Evolutionary conservation across 1,284 basidiomycete species (phyloP).

Genomic region (Irpex lacteus): DNA sequence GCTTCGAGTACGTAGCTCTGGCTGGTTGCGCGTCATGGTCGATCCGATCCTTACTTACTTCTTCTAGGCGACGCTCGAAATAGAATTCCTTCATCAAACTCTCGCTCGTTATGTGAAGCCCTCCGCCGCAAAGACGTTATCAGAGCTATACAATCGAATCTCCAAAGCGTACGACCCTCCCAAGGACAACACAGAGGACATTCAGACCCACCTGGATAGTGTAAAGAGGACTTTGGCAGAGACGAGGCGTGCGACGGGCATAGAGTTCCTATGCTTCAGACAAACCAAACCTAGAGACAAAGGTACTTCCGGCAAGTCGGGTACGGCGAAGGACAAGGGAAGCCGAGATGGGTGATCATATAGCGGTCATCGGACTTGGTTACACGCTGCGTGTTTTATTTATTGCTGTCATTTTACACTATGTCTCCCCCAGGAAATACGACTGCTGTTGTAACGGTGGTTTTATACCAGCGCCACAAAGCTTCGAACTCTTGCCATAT

Average conservation of each 20-base stretch:
- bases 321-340: conserved; percentile 15
- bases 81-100: conserved; percentile 98
- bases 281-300: conserved; percentile 41
- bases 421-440: neutral
- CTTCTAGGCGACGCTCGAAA: conserved; percentile 90
- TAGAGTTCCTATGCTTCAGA: conserved; percentile 93
- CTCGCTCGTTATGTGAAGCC: conserved; percentile 85
- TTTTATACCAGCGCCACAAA: neutral
- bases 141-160: conserved; percentile 92
- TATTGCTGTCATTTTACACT: neutral
- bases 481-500: neutral
- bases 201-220: conserved; percentile 85
- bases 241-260: conserved; percentile 85
- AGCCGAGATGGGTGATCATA: conserved; percentile 6
- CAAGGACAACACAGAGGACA: conserved; percentile 75
- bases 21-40: neutral
- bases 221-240: conserved; percentile 90
- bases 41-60: conserved; percentile 8
- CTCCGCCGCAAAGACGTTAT: conserved; percentile 77
- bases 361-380: neutral
- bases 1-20: conserved; percentile 70
- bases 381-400: neutral
- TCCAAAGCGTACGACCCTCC: conserved; percentile 82
- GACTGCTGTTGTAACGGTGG: neutral
- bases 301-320: conserved; percentile 5